Evolutionary conservation across 768 basidiomycete genomes (phyloP), one percentile per base, ranked within the genome.

Genomic region (Sutorius australiensis): DNA sequence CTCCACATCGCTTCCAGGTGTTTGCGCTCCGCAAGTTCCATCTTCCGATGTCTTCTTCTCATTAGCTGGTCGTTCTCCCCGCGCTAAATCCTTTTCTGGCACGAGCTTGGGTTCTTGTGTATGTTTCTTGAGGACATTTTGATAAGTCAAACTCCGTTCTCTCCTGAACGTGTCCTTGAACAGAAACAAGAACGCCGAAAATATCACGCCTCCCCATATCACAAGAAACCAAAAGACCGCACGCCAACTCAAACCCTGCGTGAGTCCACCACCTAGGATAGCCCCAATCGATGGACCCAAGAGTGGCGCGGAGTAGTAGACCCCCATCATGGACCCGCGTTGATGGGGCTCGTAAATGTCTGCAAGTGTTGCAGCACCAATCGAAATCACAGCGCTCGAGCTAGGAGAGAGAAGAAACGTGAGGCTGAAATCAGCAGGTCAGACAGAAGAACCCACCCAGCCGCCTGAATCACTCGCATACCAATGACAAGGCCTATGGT

Each of bases 141-240:
- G 90, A 66, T 95, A 95, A 1, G 82, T 77, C 14, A 87, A 69
- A 51, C 92, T 94, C 34, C 94, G 83, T 61, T 95, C 90, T 55
- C 78, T 77, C 31, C 93, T 80, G 72, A 89, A 95, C 0, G 91
- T 92, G 63, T 97, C 92, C 50, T 79, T 80, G 75, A 93, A 90
- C 62, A 85, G 71, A n/a, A 85, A 65, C 32, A 88, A 53, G 67
- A 91, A 90, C 14, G 77, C 71, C 19, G 80, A 36, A 51, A 81
- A 73, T 50, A 78, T 80, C 13, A 76, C 40, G 0, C 81, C 83
- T 6, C 80, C 80, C 57, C 84, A 77, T 28, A 86, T 84, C 2
- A 80, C 75, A 33, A 94, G 75, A 65, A 94, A 92, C 81, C 89
- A 94, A 69, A 95, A 92, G 1, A 88, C 80, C 0, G 86, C 83